These are phyloP conservation scores for Populus nigra DNA, from an alignment of 345 rosid genomes.

Conservation along the genomic window DNA sequence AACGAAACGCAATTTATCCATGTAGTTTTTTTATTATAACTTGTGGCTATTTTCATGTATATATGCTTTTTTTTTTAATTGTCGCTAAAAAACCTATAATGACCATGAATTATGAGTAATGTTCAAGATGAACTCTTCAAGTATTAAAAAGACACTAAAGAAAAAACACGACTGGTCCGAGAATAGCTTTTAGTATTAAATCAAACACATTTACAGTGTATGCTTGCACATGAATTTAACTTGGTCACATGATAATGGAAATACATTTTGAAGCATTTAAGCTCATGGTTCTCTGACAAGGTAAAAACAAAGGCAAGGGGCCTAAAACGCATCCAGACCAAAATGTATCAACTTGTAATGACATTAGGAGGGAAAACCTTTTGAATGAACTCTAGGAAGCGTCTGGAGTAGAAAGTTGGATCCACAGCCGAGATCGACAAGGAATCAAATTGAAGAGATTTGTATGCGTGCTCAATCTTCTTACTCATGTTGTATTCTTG, in stretches of 20 bases:
- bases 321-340: neutral
- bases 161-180: too few relatives aligned
- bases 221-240: slow-evolving; percentile 1
- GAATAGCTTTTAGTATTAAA: too few relatives aligned
- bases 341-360: slow-evolving; percentile 22
- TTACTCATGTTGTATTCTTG: slow-evolving; percentile 88
- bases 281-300: neutral
- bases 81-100: too few relatives aligned
- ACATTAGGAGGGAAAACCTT: slow-evolving; percentile 66
- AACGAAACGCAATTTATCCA: too few relatives aligned
- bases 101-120: too few relatives aligned
- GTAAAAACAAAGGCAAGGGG: neutral
- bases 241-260: neutral
- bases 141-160: too few relatives aligned
- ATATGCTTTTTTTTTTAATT: too few relatives aligned
- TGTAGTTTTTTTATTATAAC: too few relatives aligned
- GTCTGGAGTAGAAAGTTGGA: slow-evolving; percentile 75
- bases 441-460: slow-evolving; percentile 86
- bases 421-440: slow-evolving; percentile 83
- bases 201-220: too few relatives aligned
- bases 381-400: slow-evolving; percentile 82
- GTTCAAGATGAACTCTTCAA: too few relatives aligned
- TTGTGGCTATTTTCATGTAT: too few relatives aligned
- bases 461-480: slow-evolving; percentile 92
- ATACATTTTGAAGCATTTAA: neutral